phyloP scores from a whole-genome alignment of 371 early-diverging fungal species.

The Mucor plumbeus region DNA sequence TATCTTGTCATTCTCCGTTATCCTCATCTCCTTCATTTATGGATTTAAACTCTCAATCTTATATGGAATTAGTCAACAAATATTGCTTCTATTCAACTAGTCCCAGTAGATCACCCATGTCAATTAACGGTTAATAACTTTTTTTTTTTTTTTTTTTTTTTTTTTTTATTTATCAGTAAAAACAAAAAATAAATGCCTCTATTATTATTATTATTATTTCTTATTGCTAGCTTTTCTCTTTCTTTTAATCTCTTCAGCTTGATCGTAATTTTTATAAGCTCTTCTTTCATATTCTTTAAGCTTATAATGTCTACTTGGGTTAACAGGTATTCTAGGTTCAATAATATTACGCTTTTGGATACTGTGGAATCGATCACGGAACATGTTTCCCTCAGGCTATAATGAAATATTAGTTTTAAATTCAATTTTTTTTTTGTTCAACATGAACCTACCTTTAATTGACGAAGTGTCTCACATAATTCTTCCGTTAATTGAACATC shows the following conservation, averaged over 20 bases:
- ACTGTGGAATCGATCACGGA: slow-evolving; percentile 82
- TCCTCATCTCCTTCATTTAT: slow-evolving; percentile 26
- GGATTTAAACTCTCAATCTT: slow-evolving; percentile 37
- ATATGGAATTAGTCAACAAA: slow-evolving; percentile 54
- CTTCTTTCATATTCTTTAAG: slow-evolving; percentile 68
- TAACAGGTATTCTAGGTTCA: slow-evolving; percentile 76
- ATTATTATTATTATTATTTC: slow-evolving; percentile 8
- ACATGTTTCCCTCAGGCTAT: slow-evolving; percentile 90
- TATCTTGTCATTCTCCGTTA: slow-evolving; percentile 29
- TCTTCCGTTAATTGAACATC: slow-evolving; percentile 67
- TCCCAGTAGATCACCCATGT: slow-evolving; percentile 37
- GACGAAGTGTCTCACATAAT: slow-evolving; percentile 60
- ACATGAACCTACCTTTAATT: slow-evolving; percentile 52
- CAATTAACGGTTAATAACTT: slow-evolving; percentile 28
- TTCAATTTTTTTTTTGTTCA: too few relatives aligned
- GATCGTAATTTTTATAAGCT: slow-evolving; percentile 53
- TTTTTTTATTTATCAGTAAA: not conserved
- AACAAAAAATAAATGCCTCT: slow-evolving; percentile 3
- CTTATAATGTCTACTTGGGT: slow-evolving; percentile 42
- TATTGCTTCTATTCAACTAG: slow-evolving; percentile 58
- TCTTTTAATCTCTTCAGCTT: slow-evolving; percentile 27
- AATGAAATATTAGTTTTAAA: not conserved
- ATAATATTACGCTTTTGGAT: slow-evolving; percentile 87
- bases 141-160: not conserved
- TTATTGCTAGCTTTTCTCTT: slow-evolving; percentile 15